Evolutionary conservation across 73 alveolate genomes (phyloP).

Genomic region (Durusdinium trenchii): DNA sequence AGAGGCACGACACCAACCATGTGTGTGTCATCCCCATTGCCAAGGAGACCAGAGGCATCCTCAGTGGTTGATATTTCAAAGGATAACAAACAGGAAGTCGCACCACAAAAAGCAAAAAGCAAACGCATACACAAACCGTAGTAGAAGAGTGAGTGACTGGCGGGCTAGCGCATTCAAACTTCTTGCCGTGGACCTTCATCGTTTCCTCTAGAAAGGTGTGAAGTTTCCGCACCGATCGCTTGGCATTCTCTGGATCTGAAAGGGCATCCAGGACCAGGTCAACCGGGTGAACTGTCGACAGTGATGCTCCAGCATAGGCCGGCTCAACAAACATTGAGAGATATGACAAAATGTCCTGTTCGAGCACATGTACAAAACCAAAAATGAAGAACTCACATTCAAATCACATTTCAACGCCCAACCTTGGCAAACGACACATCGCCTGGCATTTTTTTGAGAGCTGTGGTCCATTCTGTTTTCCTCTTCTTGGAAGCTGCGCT

Average conservation of each 20-base stretch:
- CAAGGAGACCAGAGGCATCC: background rate
- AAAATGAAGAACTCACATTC: background rate
- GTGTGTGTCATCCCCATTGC: background rate
- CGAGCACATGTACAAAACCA: background rate
- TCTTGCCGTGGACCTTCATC: background rate
- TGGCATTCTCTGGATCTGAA: background rate
- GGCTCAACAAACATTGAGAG: background rate
- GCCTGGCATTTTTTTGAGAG: background rate
- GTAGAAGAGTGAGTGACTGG: background rate
- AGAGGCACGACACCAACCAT: too few relatives aligned
- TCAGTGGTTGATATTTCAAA: background rate
- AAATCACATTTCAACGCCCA: background rate
- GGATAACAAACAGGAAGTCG: background rate
- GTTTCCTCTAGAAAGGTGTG: background rate
- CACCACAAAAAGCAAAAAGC: background rate
- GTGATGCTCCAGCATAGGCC: background rate
- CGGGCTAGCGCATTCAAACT: background rate
- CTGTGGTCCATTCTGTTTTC: background rate
- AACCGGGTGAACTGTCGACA: background rate
- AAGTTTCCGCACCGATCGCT: background rate
- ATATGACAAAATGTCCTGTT: background rate
- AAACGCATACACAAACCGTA: background rate
- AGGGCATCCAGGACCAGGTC: background rate
- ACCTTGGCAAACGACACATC: background rate
- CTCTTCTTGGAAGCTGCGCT: background rate